Conservation (phyloP, 345 rosid genomes). For the Syzygium aqueum region DNA sequence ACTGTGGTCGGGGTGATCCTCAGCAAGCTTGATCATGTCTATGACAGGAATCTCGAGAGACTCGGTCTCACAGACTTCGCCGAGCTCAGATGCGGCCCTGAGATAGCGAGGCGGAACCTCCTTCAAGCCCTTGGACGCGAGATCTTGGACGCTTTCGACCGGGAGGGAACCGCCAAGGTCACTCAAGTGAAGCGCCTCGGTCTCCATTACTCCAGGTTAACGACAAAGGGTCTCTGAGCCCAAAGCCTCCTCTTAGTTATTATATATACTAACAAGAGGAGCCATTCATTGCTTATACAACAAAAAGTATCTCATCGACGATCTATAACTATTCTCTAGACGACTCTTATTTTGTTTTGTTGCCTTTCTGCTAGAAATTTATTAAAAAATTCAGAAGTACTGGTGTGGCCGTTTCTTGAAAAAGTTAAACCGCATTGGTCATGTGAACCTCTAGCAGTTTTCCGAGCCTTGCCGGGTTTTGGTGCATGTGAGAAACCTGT, state of each 20-base stretch:
- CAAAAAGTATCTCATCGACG: too few species aligned
- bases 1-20: not conserved
- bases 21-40: slow-evolving; percentile 22
- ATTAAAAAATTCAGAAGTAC: not conserved
- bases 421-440: not conserved
- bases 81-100: slow-evolving; percentile 12
- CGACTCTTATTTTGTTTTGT: too few species aligned
- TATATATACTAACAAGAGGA: not conserved
- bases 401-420: not conserved
- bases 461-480: not conserved
- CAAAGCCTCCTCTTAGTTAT: not conserved
- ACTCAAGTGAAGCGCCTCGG: not conserved
- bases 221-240: not conserved
- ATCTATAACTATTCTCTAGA: too few species aligned
- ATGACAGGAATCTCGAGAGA: slow-evolving; percentile 27
- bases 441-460: not conserved
- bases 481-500: not conserved
- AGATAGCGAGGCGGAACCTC: slow-evolving; percentile 21
- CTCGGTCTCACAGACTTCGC: slow-evolving; percentile 1
- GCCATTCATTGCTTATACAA: not conserved
- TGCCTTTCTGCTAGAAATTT: not conserved
- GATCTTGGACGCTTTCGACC: slow-evolving; percentile 4
- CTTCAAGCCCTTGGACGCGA: slow-evolving; percentile 17
- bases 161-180: not conserved
- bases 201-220: not conserved